Evolutionary conservation across 495 filamentous ascomycete genomes (phyloP), one percentile per base, ranked within the genome.

Genomic region (Penicillium coprophilum): DNA sequence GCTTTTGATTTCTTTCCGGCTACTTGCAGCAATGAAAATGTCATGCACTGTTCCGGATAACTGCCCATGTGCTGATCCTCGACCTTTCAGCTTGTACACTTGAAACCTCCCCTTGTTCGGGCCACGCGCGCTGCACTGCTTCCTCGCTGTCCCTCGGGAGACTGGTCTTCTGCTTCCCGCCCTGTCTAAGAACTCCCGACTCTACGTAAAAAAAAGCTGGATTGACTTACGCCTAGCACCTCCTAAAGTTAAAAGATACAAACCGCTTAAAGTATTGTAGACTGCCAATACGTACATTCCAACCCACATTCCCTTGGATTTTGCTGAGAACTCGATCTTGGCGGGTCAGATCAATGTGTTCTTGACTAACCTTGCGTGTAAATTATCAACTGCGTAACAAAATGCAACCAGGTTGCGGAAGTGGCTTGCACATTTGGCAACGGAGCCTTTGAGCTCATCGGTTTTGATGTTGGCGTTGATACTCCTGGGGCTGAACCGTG

Each of bases 401-500:
- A 73, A 74, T 41, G 76, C 73, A 3, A 41, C 59, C 9, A 55
- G 55, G 10, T 58, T 82, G 19, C 27, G 41, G 19, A 19, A 19
- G 11, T 13, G 17, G 10, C 46, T 48, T 31, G 1, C 2, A n/a
- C 5, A 8, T 6, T 32, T 49, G n/a, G 53, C 7, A 30, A 36
- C 1, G 58, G 64, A 28, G 27, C 19, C 19, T 23, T 48, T 10
- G 64, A 61, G 49, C 40, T 60, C 0, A 41, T 46, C 13, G 90
- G 91, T 2, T 87, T 85, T 4, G 87, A 95, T 71, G 82, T 85
- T 12, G 87, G 87, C 12, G 90, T 97, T 56, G 92, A 97, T 71
- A 89, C 91, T 15, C 85, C 82, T 5, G 92, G 92, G 20, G 92
- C 88, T 1, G 88, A 91, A 65, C 78, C 81, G 1, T 88, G 82